Evolutionary conservation across 345 rosid genomes (phyloP).

Genomic region (rapeseed (Brassica napus)): Da-Ae NC_063452.1:59292501-59293000

Average conservation of each 20-base stretch:
- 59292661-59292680: constrained; percentile 86
- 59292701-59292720: neutral
- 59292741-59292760: constrained; percentile 20
- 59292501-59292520: neutral
- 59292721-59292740: constrained; percentile 6
- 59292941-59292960: constrained; percentile 99
- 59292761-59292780: constrained; percentile 98
- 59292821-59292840: constrained; percentile 96
- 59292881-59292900: neutral
- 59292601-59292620: constrained; percentile 91
- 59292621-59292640: constrained; percentile 91
- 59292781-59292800: constrained; percentile 99
- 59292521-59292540: neutral
- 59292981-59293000: constrained; percentile 99
- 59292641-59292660: constrained; percentile 97
- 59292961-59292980: constrained; percentile 97
- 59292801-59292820: constrained; percentile 96
- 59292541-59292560: constrained; percentile 75
- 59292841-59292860: constrained; percentile 69
- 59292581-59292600: constrained; percentile 96
- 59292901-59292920: constrained; percentile 11
- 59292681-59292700: constrained; percentile 13
- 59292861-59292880: no score
- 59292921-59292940: constrained; percentile 99
- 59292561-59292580: constrained; percentile 99